Base-by-base conservation (phyloP, 805 yeast species). In the Ogataea trehaloabstinens region DNA sequence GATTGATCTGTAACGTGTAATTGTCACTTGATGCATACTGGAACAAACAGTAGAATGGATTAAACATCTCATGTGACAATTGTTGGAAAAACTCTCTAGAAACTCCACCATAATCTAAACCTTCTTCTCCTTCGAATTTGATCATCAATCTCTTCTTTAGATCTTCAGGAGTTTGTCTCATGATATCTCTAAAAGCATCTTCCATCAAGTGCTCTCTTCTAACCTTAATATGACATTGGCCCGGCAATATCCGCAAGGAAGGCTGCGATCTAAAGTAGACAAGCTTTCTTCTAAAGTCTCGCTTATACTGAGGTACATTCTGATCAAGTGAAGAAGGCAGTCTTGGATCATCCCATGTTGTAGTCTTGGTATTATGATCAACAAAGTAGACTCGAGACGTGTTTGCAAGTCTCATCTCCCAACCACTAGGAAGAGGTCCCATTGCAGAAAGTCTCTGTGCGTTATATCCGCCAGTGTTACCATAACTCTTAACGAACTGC, bases 261-360 rank as follows among this genome's bases (percentile, higher is more conserved):
- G 99, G 99, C 69, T 93, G 99, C 4, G 97, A 89, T 65, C 99
- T 79, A 79, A 93, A 93, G 66, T 93, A 93, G 48, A 93, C 91
- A 42, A 93, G 87, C 70, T 93, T 93, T 68, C 99, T 82, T 68
- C 99, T 78, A 69, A 93, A 93, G 66, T 93, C 99, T 71, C 99
- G 91, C 76, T 93, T 93, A 66, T 93, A 93, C 68, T 93, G 98
- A 17, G 99, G 99, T 54, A 93, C 99, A 53, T 91, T 91, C 68
- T 93, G 98, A 64, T 93, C 99, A 53, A 93, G 71, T 6, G 96
- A 86, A 5, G 97, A 88, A 37, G 99, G 99, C 61, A 93, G 74
- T 60, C 99, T 82, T 48, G 99, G 99, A 62, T 93, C 99, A 66
- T 93, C 99, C 99, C 99, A 93, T 1, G 99, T 93, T 0, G 99